Evolutionary conservation across 1,139 yeast genomes (phyloP).

Genomic region (Meyerozyma guilliermondii): DNA sequence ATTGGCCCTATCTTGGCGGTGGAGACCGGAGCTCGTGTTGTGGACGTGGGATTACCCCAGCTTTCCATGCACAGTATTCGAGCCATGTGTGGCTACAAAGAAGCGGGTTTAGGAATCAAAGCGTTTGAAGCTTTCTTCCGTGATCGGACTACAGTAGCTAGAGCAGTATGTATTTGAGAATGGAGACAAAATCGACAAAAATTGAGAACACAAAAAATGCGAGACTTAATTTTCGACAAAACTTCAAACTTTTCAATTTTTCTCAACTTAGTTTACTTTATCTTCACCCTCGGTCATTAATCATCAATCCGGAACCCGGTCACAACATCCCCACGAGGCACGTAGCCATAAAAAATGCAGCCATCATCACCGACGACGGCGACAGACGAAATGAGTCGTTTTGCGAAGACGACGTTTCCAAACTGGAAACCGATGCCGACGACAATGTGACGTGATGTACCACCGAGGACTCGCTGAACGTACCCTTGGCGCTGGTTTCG

Average conservation of each 20-base stretch:
- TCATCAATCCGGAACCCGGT: background rate
- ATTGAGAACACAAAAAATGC: too few relatives aligned
- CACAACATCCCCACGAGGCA: background rate
- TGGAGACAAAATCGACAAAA: too few relatives aligned
- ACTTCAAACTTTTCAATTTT: too few relatives aligned
- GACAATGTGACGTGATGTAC: conserved; percentile 1
- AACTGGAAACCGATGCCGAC: background rate
- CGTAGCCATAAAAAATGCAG: background rate
- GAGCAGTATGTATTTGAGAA: too few relatives aligned
- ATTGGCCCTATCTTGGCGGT: conserved; percentile 40
- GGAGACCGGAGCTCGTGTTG: conserved; percentile 38
- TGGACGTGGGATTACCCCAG: conserved; percentile 44
- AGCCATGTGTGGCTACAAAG: conserved; percentile 39
- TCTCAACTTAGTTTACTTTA: background rate
- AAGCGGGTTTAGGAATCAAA: conserved; percentile 37
- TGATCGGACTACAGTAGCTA: conserved; percentile 27
- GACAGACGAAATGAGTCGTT: background rate
- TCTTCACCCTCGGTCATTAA: background rate
- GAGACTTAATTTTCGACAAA: too few relatives aligned
- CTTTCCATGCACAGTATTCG: conserved; percentile 45
- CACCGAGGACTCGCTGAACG: background rate
- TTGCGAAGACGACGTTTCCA: background rate
- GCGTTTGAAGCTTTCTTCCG: conserved; percentile 34
- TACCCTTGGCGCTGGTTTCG: background rate
- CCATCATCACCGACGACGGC: background rate